A percentile compares a stretch with the other conserved stretches of the same genome.
phyloP scores from a whole-genome alignment of 108 stramenopile genomes.

The Asterionellopsis glacialis region DNA sequence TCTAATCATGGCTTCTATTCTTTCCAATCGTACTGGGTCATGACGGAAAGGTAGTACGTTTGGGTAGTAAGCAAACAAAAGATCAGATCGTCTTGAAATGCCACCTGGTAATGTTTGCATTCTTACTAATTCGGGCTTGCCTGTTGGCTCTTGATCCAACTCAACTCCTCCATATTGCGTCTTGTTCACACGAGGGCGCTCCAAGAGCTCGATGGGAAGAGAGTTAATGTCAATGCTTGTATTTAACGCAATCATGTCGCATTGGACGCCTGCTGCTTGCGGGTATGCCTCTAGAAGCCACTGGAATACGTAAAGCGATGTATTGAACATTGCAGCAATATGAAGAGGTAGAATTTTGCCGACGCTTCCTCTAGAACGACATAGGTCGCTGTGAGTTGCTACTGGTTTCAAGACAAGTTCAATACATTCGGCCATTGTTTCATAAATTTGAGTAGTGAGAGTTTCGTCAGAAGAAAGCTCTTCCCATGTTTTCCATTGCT shows the following conservation, averaged over 20 bases:
- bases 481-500: slow-evolving; percentile 29
- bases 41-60: slow-evolving; percentile 28
- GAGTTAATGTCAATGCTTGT: slow-evolving; percentile 39
- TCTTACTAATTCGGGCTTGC: too few species aligned
- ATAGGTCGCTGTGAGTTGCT: slow-evolving; percentile 13
- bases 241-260: slow-evolving; percentile 27
- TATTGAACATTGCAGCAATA: slow-evolving; percentile 54
- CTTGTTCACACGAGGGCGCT: background rate
- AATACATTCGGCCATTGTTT: slow-evolving; percentile 42
- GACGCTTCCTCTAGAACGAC: slow-evolving; percentile 33
- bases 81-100: slow-evolving; percentile 32
- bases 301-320: slow-evolving; percentile 23
- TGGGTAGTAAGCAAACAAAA: slow-evolving; percentile 52
- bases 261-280: slow-evolving; percentile 30
- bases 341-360: slow-evolving; percentile 54
- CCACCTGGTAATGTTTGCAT: too few species aligned
- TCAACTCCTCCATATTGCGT: too few species aligned
- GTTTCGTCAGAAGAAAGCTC: background rate
- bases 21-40: slow-evolving; percentile 30
- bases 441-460: slow-evolving; percentile 21
- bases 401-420: slow-evolving; percentile 43
- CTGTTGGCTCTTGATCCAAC: too few species aligned
- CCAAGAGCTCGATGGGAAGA: slow-evolving; percentile 32
- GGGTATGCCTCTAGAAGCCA: slow-evolving; percentile 38
- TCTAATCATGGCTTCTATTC: slow-evolving; percentile 28